Evolutionary conservation across 176 grass and related monocot species (phyloP).

Genomic region (Avena eriantha): DNA sequence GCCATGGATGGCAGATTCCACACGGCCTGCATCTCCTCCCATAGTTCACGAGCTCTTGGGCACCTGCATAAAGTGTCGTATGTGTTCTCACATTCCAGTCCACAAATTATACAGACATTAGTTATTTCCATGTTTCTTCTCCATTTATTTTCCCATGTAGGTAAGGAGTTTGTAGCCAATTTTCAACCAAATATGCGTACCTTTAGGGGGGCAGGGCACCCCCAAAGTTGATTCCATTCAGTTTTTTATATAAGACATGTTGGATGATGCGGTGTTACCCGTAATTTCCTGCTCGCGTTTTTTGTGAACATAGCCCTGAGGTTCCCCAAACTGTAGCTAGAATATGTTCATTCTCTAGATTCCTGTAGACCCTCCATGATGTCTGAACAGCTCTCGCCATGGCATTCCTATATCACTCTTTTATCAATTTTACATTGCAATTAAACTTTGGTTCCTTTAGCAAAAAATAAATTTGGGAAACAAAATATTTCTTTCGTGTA

Average conservation of each 20-base stretch:
- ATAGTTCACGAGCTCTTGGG: too few species aligned
- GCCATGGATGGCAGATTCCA: too few species aligned
- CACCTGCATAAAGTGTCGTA: too few species aligned
- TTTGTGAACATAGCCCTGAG: slow-evolving; percentile 12
- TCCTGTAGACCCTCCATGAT: slow-evolving; percentile 33
- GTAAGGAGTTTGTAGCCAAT: too few species aligned
- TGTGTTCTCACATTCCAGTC: too few species aligned
- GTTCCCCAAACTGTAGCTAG: slow-evolving; percentile 50
- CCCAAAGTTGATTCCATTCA: neutral
- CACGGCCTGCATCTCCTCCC: too few species aligned
- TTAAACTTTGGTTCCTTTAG: neutral
- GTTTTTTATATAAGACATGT: slow-evolving; percentile 52
- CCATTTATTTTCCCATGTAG: too few species aligned
- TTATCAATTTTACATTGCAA: slow-evolving; percentile 18
- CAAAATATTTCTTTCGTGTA: too few species aligned
- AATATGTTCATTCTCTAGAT: slow-evolving; percentile 49
- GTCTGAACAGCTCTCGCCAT: slow-evolving; percentile 31
- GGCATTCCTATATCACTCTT: slow-evolving; percentile 23
- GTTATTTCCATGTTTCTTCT: too few species aligned
- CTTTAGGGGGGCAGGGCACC: too few species aligned
- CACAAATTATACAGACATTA: too few species aligned
- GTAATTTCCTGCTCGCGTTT: slow-evolving; percentile 41
- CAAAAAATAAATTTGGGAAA: neutral
- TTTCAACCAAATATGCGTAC: too few species aligned
- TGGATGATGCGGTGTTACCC: slow-evolving; percentile 38